Conservation (phyloP, 1,139 yeast genomes). For the Suhomyces kunorum region DNA sequence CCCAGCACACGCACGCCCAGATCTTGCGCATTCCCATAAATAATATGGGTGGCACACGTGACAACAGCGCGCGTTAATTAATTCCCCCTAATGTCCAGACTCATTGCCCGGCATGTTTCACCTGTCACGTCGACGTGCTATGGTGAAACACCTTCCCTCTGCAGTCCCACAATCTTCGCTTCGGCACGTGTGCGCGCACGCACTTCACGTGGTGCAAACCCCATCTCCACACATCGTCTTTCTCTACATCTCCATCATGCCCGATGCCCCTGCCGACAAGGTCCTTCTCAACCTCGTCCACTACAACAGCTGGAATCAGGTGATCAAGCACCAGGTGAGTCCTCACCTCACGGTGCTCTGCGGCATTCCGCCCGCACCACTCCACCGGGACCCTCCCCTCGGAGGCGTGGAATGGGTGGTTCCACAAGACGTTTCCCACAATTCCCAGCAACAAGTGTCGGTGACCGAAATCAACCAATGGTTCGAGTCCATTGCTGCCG, state of each 20-base stretch:
- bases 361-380: constrained; percentile 39
- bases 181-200: neutral
- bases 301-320: constrained; percentile 55
- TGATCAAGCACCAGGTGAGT: constrained; percentile 25
- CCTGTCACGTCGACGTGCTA: too few relatives aligned
- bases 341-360: constrained; percentile 19
- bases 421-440: constrained; percentile 24
- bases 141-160: too few relatives aligned
- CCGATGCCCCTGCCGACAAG: constrained; percentile 20
- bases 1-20: constrained; percentile 2
- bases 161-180: too few relatives aligned
- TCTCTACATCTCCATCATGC: constrained; percentile 3
- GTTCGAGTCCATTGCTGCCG: constrained; percentile 27
- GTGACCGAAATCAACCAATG: constrained; percentile 32
- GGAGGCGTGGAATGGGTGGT: constrained; percentile 37
- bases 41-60: neutral
- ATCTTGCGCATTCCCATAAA: neutral
- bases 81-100: too few relatives aligned
- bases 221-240: neutral
- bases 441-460: constrained; percentile 15
- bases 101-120: too few relatives aligned
- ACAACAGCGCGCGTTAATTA: neutral
- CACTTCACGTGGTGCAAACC: neutral
- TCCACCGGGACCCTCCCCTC: constrained; percentile 4
- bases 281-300: constrained; percentile 50